Conservation (phyloP, 176 grass and related monocot species). For the Phyllostachys edulis region DNA sequence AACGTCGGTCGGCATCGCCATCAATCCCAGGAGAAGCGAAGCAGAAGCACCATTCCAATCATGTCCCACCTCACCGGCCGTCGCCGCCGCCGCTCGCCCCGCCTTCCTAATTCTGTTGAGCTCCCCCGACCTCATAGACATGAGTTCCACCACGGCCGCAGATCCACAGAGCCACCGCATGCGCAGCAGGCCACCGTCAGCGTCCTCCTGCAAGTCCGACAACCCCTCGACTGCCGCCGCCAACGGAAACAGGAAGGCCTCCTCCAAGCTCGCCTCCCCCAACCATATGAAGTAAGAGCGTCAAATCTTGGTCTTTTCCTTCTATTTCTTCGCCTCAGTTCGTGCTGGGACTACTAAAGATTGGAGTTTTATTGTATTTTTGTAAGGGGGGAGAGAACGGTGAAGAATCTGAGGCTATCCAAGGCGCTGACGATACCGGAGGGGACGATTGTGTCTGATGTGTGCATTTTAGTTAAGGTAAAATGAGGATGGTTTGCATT, state of each 20-base stretch:
- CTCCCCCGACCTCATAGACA: too few relatives aligned
- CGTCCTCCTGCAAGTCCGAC: conserved; percentile 52
- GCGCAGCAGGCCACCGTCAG: conserved; percentile 29
- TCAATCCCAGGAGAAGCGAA: too few relatives aligned
- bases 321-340: background rate
- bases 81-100: too few relatives aligned
- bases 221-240: conserved; percentile 31
- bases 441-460: conserved; percentile 75
- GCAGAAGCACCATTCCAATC: too few relatives aligned
- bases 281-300: conserved; percentile 42
- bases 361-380: conserved; percentile 29
- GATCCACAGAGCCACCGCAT: conserved; percentile 40
- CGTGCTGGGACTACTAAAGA: background rate
- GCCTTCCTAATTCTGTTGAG: too few relatives aligned
- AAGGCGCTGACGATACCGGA: conserved; percentile 95
- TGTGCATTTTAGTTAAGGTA: too few relatives aligned
- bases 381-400: conserved; percentile 79
- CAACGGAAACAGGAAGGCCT: conserved; percentile 47
- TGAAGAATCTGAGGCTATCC: conserved; percentile 92
- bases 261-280: conserved; percentile 49
- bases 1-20: too few relatives aligned
- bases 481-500: too few relatives aligned
- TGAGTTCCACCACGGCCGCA: background rate
- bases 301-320: background rate
- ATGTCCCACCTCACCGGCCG: too few relatives aligned